Conservation (phyloP, 2,329 filamentous ascomycete species). For the Trichoderma brevicompactum region DNA sequence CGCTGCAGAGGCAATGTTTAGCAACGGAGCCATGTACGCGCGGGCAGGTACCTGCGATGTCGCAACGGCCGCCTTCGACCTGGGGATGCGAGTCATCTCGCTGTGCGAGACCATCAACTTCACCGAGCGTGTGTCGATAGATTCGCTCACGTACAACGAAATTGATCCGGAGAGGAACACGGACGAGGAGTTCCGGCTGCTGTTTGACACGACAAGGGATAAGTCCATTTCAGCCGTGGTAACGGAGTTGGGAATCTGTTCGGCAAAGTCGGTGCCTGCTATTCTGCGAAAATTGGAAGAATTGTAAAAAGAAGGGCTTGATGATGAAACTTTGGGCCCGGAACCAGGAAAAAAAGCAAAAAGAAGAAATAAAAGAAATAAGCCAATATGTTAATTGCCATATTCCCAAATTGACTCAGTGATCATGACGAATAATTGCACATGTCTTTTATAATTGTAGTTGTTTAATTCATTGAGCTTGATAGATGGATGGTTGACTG, state of each 20-base stretch:
- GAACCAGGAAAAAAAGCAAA: not conserved
- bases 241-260: constrained; percentile 86
- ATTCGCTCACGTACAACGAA: constrained; percentile 94
- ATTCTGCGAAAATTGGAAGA: constrained; percentile 63
- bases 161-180: constrained; percentile 74
- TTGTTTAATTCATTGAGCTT: not conserved
- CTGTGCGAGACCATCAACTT: constrained; percentile 97
- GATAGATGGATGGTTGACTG: not conserved
- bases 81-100: constrained; percentile 80
- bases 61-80: constrained; percentile 78
- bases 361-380: not conserved
- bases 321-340: not conserved
- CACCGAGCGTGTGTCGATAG: constrained; percentile 79
- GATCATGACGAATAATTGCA: not conserved
- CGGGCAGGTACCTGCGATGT: constrained; percentile 85
- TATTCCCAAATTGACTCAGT: not conserved
- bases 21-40: constrained; percentile 88
- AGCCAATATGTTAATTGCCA: not conserved
- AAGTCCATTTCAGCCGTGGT: constrained; percentile 87
- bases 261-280: constrained; percentile 80
- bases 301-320: constrained; percentile 43
- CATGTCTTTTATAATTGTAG: not conserved
- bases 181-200: constrained; percentile 61
- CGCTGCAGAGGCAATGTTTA: constrained; percentile 92
- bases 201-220: constrained; percentile 91